Evolutionary conservation across 805 yeast genomes (phyloP), one percentile per base, ranked within the genome.

Genomic region (Myxozyma geophila): DNA sequence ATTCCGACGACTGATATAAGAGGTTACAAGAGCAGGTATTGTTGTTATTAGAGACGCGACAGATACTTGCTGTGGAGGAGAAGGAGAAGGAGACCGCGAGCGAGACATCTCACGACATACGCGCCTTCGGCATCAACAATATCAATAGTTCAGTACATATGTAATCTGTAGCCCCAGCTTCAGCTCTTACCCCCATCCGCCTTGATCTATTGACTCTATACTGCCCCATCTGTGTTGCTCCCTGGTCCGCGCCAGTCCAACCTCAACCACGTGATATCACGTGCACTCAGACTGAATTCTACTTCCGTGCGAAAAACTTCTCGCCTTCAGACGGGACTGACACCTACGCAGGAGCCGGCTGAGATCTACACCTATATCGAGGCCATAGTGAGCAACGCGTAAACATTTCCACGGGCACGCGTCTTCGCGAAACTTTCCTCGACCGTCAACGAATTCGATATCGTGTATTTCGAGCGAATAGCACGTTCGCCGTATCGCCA

Each of bases 301-400:
- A 53, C 56, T 48, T 12, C 56, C 56, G 56, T 53, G 56, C 23
- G 56, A 53, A 53, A 53, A 53, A 40, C 56, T 53, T 53, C 56
- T 37, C 44, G 56, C 56, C 39, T 40, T 9, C n/a, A 12, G n/a
- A 19, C 33, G 23, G 35, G 56, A 40, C 56, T 53, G 56, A 53
- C 33, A 53, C 56, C 47, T 53, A 53, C 56, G 56, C 56, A 53
- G 56, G 48, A 53, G 56, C 56, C 56, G 47, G 56, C 56, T 53
- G 56, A 53, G 48, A 53, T 53, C 56, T 53, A 53, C 56, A 53
- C 56, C 47, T 28, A 43, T 9, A 35, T 7, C 50, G n/a, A 33
- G 21, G 1, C 17, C 28, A 37, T 13, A 50, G 54, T 51, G 46
- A 36, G 28, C 37, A 48, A 40, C 56, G 56, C 56, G 56, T 53